Evolutionary conservation across 805 yeast species (phyloP), one percentile per base, ranked within the genome.

Genomic region (Ogataea trehalophila): DNA sequence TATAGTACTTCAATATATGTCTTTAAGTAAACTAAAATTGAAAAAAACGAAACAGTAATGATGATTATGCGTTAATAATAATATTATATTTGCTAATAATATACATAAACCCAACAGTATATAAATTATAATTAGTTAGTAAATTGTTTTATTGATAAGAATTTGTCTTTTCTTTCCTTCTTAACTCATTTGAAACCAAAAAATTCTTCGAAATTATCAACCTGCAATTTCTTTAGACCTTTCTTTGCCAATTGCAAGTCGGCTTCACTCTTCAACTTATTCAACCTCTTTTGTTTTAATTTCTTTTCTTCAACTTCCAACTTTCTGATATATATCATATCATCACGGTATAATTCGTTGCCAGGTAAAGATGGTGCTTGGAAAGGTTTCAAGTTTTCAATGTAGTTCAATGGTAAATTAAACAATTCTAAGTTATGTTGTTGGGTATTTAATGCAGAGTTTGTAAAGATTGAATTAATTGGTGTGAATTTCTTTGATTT

Each of bases 391-490:
- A 51, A 47, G n/a, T 44, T 46, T 44, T 54, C 57, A 20, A 65
- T 47, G 41, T 60, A 60, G 34, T 58, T 57, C 26, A 59, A 46
- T 9, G 69, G 69, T 17, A 65, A 56, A 44, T 65, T 65, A 51
- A 64, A 62, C 51, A 65, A 53, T 53, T 63, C 68, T 16, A 62
- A 47, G 47, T 62, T 61, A 45, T 63, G 67, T 44, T 65, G 67
- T 44, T 65, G 68, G 5, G 69, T 65, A 41, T 65, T 62, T 34
- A 64, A 52, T n/a, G 59, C 57, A 6, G 66, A 53, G 45, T 63
- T 62, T 20, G 68, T 62, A 44, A 64, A 59, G 13, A 65, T 55
- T 13, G 68, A 61, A 35, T 58, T 57, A 36, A 59, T 52, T 9
- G 65, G 65, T 8, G 61, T 57, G 39, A 57, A 50, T 44, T 56